A percentile compares a stretch with the other conserved stretches of the same genome.
These are phyloP conservation scores for Strigomonas galati DNA, from an alignment of 208 protist genomes.

Conservation along the genomic window DNA sequence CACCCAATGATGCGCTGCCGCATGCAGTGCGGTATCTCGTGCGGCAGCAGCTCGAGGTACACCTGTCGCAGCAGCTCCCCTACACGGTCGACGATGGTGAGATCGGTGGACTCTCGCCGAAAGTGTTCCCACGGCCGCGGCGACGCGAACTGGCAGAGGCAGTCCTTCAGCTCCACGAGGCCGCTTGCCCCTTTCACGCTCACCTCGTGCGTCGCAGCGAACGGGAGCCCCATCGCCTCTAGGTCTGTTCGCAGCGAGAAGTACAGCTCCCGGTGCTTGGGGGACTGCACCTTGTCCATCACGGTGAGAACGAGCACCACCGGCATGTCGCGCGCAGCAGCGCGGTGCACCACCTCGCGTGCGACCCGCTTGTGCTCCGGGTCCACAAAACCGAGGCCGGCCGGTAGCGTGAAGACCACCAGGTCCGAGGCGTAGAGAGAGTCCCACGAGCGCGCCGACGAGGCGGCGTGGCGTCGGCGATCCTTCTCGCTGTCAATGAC, in stretches of 20 bases:
- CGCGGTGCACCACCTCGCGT: slow-evolving; percentile 66
- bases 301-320: slow-evolving; percentile 82
- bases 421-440: slow-evolving; percentile 76
- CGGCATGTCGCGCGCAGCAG: slow-evolving; percentile 68
- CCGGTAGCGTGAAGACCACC: slow-evolving; percentile 69
- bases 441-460: slow-evolving; percentile 76
- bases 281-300: slow-evolving; percentile 89
- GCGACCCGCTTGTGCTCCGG: slow-evolving; percentile 72
- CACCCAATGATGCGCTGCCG: slow-evolving; percentile 82
- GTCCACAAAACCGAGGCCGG: slow-evolving; percentile 84
- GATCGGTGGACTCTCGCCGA: slow-evolving; percentile 65
- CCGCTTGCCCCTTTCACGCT: slow-evolving; percentile 84
- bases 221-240: slow-evolving; percentile 65
- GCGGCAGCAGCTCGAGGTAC: slow-evolving; percentile 80
- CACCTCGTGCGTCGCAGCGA: slow-evolving; percentile 64
- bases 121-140: slow-evolving; percentile 70
- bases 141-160: slow-evolving; percentile 69
- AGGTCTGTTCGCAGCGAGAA: slow-evolving; percentile 86
- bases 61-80: slow-evolving; percentile 77
- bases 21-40: slow-evolving; percentile 86
- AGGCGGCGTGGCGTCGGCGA: slow-evolving; percentile 47
- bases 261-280: slow-evolving; percentile 82
- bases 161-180: slow-evolving; percentile 87
- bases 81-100: slow-evolving; percentile 68
- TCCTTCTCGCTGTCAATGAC: slow-evolving; percentile 43